phyloP scores from a whole-genome alignment of 371 early-diverging fungal species.

The Mortierella sp. region DNA sequence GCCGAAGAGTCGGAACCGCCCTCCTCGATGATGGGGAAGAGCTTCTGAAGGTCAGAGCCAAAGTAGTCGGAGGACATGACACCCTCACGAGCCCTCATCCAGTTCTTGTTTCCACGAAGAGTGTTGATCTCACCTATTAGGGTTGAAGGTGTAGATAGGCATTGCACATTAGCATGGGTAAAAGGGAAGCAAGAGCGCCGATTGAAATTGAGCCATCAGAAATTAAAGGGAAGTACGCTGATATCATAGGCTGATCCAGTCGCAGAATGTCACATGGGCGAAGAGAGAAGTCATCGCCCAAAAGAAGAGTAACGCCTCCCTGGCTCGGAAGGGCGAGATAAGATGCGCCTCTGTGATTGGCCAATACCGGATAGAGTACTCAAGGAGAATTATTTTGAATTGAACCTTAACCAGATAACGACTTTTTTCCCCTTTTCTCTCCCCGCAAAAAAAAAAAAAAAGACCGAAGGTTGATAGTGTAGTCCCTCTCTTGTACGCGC shows the following conservation, averaged over 20 bases:
- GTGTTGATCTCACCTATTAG: constrained; percentile 90
- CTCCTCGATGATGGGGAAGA: constrained; percentile 96
- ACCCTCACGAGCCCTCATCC: constrained; percentile 98
- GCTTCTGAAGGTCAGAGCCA: constrained; percentile 80
- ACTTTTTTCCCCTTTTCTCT: background rate
- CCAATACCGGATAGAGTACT: constrained; percentile 18
- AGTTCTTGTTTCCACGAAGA: constrained; percentile 97
- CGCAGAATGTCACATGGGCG: constrained; percentile 43
- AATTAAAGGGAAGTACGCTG: constrained; percentile 8
- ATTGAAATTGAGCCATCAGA: background rate
- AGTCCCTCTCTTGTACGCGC: background rate
- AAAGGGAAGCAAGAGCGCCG: background rate
- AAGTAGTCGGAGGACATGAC: constrained; percentile 88
- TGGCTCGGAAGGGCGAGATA: constrained; percentile 31
- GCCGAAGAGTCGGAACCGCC: constrained; percentile 98
- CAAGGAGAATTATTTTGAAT: constrained; percentile 45
- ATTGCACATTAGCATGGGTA: background rate
- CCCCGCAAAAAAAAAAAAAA: constrained; percentile 10
- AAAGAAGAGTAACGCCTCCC: constrained; percentile 19
- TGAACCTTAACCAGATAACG: constrained; percentile 38
- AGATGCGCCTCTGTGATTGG: constrained; percentile 50
- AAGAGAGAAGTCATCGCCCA: constrained; percentile 18
- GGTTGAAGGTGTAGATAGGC: background rate
- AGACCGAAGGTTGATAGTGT: constrained; percentile 1
- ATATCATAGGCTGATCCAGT: constrained; percentile 31